These are phyloP conservation scores for Amphichorda felina DNA, from an alignment of 2,329 filamentous ascomycete species.

Conservation along the genomic window DNA sequence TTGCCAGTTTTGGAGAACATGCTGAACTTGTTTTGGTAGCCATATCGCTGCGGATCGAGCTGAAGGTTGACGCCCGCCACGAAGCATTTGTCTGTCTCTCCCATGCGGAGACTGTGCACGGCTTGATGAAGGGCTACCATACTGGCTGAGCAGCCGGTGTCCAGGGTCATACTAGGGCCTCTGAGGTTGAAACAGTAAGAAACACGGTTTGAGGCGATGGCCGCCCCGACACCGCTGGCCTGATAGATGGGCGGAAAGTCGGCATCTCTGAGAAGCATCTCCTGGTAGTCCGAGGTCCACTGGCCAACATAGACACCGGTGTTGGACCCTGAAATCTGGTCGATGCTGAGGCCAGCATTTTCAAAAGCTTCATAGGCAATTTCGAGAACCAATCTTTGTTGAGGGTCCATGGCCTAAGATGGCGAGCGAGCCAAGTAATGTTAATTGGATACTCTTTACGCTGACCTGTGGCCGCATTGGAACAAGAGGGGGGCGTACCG, in stretches of 20 bases:
- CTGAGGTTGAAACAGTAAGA: constrained; percentile 22
- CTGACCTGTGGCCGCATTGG: too few relatives aligned
- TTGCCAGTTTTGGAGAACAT: constrained; percentile 9
- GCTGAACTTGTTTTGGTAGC: constrained; percentile 10
- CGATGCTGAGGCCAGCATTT: constrained; percentile 6
- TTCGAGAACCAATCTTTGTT: constrained; percentile 19
- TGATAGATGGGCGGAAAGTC: constrained; percentile 17
- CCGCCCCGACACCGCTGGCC: constrained; percentile 16
- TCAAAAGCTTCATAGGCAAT: constrained; percentile 20
- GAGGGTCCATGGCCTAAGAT: constrained; percentile 14
- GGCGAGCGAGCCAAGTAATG: constrained; percentile 7
- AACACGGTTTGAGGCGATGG: constrained; percentile 18
- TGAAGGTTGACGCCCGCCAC: constrained; percentile 15
- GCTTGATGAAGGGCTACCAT: constrained; percentile 20
- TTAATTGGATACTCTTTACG: background rate
- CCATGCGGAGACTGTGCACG: constrained; percentile 12
- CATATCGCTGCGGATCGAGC: constrained; percentile 11
- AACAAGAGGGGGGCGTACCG: background rate
- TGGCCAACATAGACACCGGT: constrained; percentile 10
- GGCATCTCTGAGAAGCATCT: constrained; percentile 4
- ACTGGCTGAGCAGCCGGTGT: constrained; percentile 25
- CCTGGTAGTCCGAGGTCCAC: constrained; percentile 14
- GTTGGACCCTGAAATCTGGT: constrained; percentile 3
- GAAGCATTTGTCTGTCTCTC: constrained; percentile 15
- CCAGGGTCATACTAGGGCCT: constrained; percentile 20